Evolutionary conservation across 2,329 filamentous ascomycete species (phyloP), one percentile per base, ranked within the genome.

Genomic region (Cytospora schulzeri): DNA sequence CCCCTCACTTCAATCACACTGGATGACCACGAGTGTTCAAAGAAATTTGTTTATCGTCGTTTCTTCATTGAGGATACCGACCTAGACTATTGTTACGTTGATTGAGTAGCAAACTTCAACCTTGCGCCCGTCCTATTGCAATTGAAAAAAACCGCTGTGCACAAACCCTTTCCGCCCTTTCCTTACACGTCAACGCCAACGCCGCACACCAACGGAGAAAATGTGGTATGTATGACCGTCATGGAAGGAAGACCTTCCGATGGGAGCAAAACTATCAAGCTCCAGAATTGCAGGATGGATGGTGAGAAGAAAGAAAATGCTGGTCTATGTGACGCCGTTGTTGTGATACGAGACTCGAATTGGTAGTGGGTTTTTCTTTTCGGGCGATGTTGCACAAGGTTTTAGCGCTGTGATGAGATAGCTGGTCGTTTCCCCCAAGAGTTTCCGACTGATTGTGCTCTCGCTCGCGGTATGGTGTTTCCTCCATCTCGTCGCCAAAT

Each of bases 311-410:
- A 17, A 56, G 35, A 7, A 50, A 28, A 62, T 56, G 53, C 60
- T 60, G 52, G 24, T 62, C 60, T 62, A 56, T 56, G 55, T 62
- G 38, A 62, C 60, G 60, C 52, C 60, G 38, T 17, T 54, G 35
- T 61, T 62, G 60, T 56, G 60, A n/a, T n/a, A n/a, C n/a, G n/a
- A n/a, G n/a, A n/a, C n/a, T n/a, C n/a, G n/a, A n/a, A n/a, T n/a
- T n/a, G n/a, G n/a, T n/a, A n/a, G n/a, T n/a, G n/a, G n/a, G n/a
- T n/a, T n/a, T n/a, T n/a, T n/a, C n/a, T n/a, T n/a, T n/a, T n/a
- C n/a, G n/a, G n/a, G n/a, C n/a, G n/a, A n/a, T n/a, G n/a, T n/a
- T n/a, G n/a, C n/a, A n/a, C n/a, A n/a, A n/a, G n/a, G n/a, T n/a
- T n/a, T n/a, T n/a, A n/a, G n/a, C n/a, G n/a, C n/a, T n/a, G n/a